Evolutionary conservation across 78 protist species (phyloP).

Genomic region (Trichosphaerium sp.): DNA sequence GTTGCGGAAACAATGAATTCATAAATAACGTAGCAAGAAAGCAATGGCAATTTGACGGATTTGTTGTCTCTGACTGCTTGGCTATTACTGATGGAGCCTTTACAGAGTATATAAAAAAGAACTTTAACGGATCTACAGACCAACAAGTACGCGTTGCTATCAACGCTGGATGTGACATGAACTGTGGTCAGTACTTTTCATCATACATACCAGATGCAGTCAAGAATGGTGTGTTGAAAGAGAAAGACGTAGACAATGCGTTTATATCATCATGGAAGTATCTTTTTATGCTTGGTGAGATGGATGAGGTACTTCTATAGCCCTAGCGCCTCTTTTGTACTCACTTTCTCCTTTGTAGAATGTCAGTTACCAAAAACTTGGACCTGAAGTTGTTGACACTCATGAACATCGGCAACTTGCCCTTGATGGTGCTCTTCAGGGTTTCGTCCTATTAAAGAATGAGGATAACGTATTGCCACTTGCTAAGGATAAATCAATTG

Average conservation of each 20-base stretch:
- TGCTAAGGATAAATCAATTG: neutral
- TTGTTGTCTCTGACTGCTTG: neutral
- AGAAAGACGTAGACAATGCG: neutral
- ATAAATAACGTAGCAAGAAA: neutral
- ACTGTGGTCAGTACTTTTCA: neutral
- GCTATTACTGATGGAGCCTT: neutral
- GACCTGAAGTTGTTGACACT: neutral
- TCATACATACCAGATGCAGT: neutral
- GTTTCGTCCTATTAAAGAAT: neutral
- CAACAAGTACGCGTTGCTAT: neutral
- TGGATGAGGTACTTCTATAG: neutral
- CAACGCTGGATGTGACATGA: neutral
- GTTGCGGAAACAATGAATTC: slow-evolving; percentile 8
- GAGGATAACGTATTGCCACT: neutral
- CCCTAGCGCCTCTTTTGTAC: neutral
- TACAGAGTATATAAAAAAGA: no score
- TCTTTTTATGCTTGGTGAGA: neutral
- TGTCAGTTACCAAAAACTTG: neutral
- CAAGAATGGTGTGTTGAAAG: neutral
- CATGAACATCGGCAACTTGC: neutral
- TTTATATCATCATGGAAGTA: neutral
- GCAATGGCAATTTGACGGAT: neutral
- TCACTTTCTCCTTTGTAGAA: neutral
- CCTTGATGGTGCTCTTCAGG: neutral
- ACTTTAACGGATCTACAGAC: no score